These are phyloP conservation scores for Coffea eugenioides DNA, from an alignment of 257 asterid species.

Conservation along the genomic window DNA sequence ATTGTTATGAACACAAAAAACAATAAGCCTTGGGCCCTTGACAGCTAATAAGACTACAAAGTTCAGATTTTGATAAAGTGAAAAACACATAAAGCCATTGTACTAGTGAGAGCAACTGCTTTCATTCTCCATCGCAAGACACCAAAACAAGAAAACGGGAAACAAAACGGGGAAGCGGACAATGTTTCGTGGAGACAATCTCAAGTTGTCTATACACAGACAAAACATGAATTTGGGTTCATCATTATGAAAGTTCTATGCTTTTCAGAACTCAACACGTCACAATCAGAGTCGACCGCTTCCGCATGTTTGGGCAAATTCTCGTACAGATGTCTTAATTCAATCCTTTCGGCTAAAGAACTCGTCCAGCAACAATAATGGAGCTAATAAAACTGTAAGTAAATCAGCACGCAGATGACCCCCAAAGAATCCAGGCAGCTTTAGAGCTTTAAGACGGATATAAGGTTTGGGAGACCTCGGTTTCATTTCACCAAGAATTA, in stretches of 20 bases:
- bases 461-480: neutral
- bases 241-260: neutral
- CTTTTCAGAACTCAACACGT: neutral
- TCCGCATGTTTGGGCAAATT: neutral
- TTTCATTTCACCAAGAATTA: neutral
- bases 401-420: neutral
- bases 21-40: too few relatives aligned
- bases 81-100: too few relatives aligned
- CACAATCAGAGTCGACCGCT: neutral
- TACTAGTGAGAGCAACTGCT: too few relatives aligned
- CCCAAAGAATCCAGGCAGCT: constrained; percentile 16
- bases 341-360: constrained; percentile 12
- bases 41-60: too few relatives aligned
- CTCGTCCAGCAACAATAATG: neutral
- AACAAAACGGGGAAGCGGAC: neutral
- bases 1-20: too few relatives aligned
- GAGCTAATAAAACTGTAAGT: neutral
- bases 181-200: neutral
- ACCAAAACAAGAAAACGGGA: neutral
- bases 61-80: too few relatives aligned
- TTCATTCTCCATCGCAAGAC: too few relatives aligned
- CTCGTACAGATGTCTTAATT: neutral
- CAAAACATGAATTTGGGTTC: neutral
- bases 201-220: neutral
- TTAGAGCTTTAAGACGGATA: neutral